A percentile compares a stretch with the other conserved stretches of the same genome.
phyloP scores from a whole-genome alignment of 495 filamentous ascomycete genomes.

The Thermochaetoides thermophila region DNA sequence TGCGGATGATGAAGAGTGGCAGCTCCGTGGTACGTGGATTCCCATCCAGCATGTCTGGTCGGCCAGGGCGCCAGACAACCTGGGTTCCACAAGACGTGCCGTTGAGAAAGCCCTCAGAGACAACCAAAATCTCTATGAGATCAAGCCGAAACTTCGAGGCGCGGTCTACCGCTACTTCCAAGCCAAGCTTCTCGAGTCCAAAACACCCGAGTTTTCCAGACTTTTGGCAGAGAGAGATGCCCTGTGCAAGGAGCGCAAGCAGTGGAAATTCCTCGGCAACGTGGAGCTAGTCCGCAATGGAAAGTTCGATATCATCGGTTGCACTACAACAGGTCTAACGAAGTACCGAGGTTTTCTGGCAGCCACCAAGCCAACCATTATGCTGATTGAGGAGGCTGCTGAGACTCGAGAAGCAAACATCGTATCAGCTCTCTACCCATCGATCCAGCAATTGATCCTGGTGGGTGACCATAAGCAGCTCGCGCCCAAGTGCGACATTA shows the following conservation, averaged over 20 bases:
- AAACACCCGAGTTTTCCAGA: slow-evolving; percentile 11
- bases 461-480: slow-evolving; percentile 45
- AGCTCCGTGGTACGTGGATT: slow-evolving; percentile 21
- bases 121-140: slow-evolving; percentile 20
- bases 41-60: slow-evolving; percentile 23
- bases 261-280: slow-evolving; percentile 19
- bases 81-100: too few species aligned
- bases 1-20: slow-evolving; percentile 24
- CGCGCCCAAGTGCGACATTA: slow-evolving; percentile 31
- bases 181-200: slow-evolving; percentile 15
- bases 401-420: slow-evolving; percentile 42
- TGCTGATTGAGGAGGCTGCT: slow-evolving; percentile 45
- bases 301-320: slow-evolving; percentile 31
- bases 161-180: slow-evolving; percentile 28
- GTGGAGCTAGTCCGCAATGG: slow-evolving; percentile 13
- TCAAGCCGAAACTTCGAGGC: slow-evolving; percentile 19
- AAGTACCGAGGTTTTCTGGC: slow-evolving; percentile 70
- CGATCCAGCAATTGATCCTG: slow-evolving; percentile 38
- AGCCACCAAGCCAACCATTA: slow-evolving; percentile 45
- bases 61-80: slow-evolving; percentile 12
- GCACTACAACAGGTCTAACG: slow-evolving; percentile 57
- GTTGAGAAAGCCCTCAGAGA: too few species aligned
- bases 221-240: slow-evolving; percentile 15
- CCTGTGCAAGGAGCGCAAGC: slow-evolving; percentile 21
- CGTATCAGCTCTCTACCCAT: slow-evolving; percentile 37